These are phyloP conservation scores for Xylaria arbuscula DNA, from an alignment of 2,329 filamentous ascomycete genomes.

Conservation along the genomic window DNA sequence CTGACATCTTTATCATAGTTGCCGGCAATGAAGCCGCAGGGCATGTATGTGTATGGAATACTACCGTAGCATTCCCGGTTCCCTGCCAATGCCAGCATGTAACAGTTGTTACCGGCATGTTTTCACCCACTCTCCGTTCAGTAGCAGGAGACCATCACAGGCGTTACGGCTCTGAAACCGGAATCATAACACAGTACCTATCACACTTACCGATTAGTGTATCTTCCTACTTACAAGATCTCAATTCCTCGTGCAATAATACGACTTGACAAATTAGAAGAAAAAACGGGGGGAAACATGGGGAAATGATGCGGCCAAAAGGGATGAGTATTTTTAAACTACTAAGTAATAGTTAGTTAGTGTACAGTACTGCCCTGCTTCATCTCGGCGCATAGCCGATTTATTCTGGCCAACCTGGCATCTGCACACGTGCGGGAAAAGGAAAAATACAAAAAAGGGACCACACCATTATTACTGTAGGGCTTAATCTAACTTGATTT, in stretches of 20 bases:
- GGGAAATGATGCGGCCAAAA: slow-evolving; percentile 5
- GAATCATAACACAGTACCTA: not conserved
- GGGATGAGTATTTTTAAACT: not conserved
- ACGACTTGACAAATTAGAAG: not conserved
- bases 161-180: not conserved
- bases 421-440: slow-evolving; percentile 37
- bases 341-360: not conserved
- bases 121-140: not conserved
- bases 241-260: not conserved
- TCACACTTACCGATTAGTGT: not conserved
- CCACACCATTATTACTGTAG: slow-evolving; percentile 36
- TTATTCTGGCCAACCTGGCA: slow-evolving; percentile 29
- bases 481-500: slow-evolving; percentile 37
- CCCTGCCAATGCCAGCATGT: slow-evolving; percentile 6
- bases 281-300: not conserved
- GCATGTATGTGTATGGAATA: slow-evolving; percentile 24
- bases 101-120: slow-evolving; percentile 14
- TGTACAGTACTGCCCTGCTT: slow-evolving; percentile 12
- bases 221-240: too few relatives aligned
- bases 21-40: slow-evolving; percentile 35
- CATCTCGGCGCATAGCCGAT: slow-evolving; percentile 24
- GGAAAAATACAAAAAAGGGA: slow-evolving; percentile 14
- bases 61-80: slow-evolving; percentile 33
- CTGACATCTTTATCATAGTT: slow-evolving; percentile 28
- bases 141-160: not conserved